These are phyloP conservation scores for Haplosporangium gracile DNA, from an alignment of 192 early-diverging fungal genomes.

Conservation along the genomic window DNA sequence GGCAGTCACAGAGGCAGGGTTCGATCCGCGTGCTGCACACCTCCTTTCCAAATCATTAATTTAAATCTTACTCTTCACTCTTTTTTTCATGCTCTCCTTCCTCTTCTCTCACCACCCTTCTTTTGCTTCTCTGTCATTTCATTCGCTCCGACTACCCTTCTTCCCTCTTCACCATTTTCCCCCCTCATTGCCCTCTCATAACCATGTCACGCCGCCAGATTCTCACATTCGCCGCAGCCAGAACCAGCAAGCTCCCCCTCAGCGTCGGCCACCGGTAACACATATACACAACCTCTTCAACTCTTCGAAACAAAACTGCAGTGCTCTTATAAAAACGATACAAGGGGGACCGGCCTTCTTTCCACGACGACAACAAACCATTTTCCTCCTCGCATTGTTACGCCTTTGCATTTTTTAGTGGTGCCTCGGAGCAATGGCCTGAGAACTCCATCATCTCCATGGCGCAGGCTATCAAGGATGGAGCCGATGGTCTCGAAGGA, in stretches of 20 bases:
- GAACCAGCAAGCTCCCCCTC: slow-evolving; percentile 37
- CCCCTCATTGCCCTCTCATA: background rate
- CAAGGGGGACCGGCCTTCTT: background rate
- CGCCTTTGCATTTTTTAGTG: slow-evolving; percentile 50
- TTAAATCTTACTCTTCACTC: background rate
- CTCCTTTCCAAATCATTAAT: background rate
- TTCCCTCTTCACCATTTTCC: background rate
- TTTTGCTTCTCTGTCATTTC: background rate
- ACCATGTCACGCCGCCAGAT: slow-evolving; percentile 39
- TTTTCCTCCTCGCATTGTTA: background rate
- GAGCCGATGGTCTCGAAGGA: slow-evolving; percentile 65
- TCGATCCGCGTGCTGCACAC: slow-evolving; percentile 1
- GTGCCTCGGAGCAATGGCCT: slow-evolving; percentile 62
- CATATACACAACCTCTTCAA: background rate
- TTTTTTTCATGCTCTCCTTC: background rate
- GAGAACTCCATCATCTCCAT: slow-evolving; percentile 70
- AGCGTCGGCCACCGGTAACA: slow-evolving; percentile 47
- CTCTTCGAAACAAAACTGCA: background rate
- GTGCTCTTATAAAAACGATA: background rate
- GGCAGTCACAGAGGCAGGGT: background rate
- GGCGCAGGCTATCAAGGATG: slow-evolving; percentile 64
- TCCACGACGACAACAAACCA: background rate
- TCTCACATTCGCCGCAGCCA: slow-evolving; percentile 34
- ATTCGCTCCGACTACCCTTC: background rate
- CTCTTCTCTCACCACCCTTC: background rate